Base-by-base conservation (phyloP, 2,329 filamentous ascomycete species). In the Chaetomium globosum region DNA sequence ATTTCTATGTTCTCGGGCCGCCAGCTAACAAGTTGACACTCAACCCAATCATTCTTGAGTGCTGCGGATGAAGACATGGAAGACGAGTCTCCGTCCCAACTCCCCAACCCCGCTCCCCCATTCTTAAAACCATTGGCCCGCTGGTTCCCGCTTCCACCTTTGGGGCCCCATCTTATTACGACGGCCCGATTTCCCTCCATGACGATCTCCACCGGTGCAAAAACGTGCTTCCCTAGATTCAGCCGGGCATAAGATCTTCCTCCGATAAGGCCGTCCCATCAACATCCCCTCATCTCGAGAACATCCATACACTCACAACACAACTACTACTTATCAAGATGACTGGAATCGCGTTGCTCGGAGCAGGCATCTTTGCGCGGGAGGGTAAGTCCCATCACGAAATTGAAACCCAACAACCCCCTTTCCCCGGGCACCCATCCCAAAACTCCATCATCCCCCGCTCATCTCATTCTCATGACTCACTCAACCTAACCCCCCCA, bases 351-450 rank as follows among this genome's bases (percentile, higher is more conserved):
- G 75, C 75, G 28, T 65, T 77, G 1, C 69, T 77, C 36, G 75
- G 75, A 43, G 75, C 75, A 7, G 75, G 75, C 70, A 75, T 76
- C 66, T 77, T 76, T 70, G 75, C 75, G 59, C 67, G 67, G 55
- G 54, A 70, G 57, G 67, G 74, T 74, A 60, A 54, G 72, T 68
- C 4, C 36, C 46, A 2, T 39, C 26, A 26, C 4, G 26, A 26
- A 26, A 26, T 26, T 26, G 26, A 26, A n/a, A 23, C 16, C 8
- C 26, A 16, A 16, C 31, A 28, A 48, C 23, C 19, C 46, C 39
- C 43, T 28, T 16, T 31, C 31, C 52, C n/a, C n/a, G n/a, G n/a
- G n/a, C 23, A 43, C 23, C 12, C 36, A 57, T 53, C 36, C 8
- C n/a, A 52, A 21, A 61, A 23, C 33, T 13, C 31, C 31, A 6